Evolutionary conservation across 1,139 yeast species (phyloP), one percentile per base, ranked within the genome.

Genomic region (Saccharomyces hybrid): DNA sequence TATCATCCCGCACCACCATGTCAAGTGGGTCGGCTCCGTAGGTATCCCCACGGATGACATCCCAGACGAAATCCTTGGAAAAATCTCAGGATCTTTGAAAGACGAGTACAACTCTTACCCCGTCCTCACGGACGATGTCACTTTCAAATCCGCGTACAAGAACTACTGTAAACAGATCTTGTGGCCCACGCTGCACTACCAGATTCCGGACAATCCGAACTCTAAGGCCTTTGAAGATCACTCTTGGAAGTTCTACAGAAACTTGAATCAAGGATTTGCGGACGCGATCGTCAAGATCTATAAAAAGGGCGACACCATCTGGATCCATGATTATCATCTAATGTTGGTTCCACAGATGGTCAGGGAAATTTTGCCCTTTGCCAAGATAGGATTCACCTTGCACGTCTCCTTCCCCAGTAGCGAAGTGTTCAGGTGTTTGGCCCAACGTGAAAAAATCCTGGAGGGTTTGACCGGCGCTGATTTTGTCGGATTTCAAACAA

Each of bases 181-280:
- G 59, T 93, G 99, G 98, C 99, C 99, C 28, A 88, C 97, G 2
- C 77, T 95, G 60, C 99, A 93, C 68, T 95, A 93, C 68, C 97
- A 93, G 70, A 89, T 91, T 48, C 99, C 99, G 0, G 98, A 93
- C 70, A 85, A 90, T 64, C 96, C 97, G 51, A 88, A 87, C 63
- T 85, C 96, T 1, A 90, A 90, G 70, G 96, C 96, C 0, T 93
- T 91, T 70, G 97, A 91, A 70, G 97, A 89, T 60, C 95, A 90
- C 68, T 88, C 97, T 0, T 93, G 97, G 97, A 83, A 83, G 46
- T 85, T 86, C 65, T 93, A 93, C 69, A 82, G 81, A 61, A 74
- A 78, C 2, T 77, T 91, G 61, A 93, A 93, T 65, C 89, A 86
- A 68, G 72, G 81, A 52, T 80, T 91, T 63, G 98, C 98, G 0